A percentile compares a stretch with the other conserved stretches of the same genome.
Evolutionary conservation across 129 eudicot species (phyloP).

Genomic region (Artemisia tridentata): DNA sequence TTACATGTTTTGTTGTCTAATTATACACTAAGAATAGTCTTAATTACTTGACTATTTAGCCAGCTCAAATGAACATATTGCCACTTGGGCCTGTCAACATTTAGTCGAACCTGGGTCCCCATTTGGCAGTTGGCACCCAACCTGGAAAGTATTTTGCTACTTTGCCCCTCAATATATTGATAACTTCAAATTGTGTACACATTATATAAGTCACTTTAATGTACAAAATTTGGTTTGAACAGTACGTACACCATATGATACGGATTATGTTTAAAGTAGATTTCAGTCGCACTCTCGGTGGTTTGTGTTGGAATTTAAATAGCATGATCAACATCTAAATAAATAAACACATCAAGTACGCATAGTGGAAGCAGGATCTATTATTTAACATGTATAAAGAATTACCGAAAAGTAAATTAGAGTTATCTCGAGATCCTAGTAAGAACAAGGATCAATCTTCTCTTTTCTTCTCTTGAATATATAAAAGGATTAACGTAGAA

Average conservation of each 20-base stretch:
- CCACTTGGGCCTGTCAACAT: conserved; percentile 25
- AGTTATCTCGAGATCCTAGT: too few species aligned
- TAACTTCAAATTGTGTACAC: neutral
- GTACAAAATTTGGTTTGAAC: neutral
- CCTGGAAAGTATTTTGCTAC: conserved; percentile 18
- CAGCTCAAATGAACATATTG: conserved; percentile 26
- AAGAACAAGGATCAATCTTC: too few species aligned
- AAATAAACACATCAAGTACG: too few species aligned
- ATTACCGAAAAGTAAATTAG: too few species aligned
- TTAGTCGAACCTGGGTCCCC: conserved; percentile 6
- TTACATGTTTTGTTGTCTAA: neutral
- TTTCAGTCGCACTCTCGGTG: too few species aligned
- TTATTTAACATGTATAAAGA: too few species aligned
- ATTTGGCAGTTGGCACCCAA: conserved; percentile 20
- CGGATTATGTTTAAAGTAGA: too few species aligned
- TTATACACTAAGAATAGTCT: neutral
- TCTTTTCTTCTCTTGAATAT: too few species aligned
- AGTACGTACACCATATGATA: neutral
- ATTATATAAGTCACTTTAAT: neutral
- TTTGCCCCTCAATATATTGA: conserved; percentile 12
- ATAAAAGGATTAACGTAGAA: too few species aligned
- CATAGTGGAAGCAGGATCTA: too few species aligned
- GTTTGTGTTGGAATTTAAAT: too few species aligned
- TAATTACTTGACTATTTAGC: conserved; percentile 11
- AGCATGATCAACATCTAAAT: too few species aligned